Percentiles rank a stretch among this genome's conserved stretches.
Conservation (phyloP, 805 yeast genomes). For the Barnettozyma sucrosica region DNA sequence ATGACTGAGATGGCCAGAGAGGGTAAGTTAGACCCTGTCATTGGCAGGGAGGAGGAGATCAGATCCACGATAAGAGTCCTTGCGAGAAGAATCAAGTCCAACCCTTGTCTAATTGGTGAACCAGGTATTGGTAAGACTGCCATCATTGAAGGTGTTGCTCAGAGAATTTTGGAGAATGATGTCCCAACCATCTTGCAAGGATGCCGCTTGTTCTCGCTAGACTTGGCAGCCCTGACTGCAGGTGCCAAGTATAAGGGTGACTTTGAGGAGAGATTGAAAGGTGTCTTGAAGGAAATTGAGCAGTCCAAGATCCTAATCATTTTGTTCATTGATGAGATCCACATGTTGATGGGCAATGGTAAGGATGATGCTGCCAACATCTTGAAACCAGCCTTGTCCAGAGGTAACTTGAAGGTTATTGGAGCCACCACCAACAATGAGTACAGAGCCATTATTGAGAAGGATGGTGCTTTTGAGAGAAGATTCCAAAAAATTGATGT, state of each 20-base stretch:
- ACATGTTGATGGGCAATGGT: constrained; percentile 99
- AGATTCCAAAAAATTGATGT: constrained; percentile 97
- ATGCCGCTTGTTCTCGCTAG: constrained; percentile 80
- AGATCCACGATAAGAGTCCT: constrained; percentile 90
- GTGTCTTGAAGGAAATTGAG: constrained; percentile 91
- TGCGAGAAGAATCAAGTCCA: constrained; percentile 95
- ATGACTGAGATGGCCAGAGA: constrained; percentile 89
- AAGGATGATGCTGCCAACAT: constrained; percentile 95
- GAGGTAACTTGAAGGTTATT: constrained; percentile 93
- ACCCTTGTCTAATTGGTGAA: constrained; percentile 95
- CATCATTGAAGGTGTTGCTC: constrained; percentile 98
- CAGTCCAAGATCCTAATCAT: constrained; percentile 81
- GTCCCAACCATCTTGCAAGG: constrained; percentile 84
- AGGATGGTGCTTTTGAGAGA: constrained; percentile 98
- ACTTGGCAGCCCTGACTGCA: constrained; percentile 93
- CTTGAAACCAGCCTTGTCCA: constrained; percentile 93
- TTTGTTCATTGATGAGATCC: constrained; percentile 94
- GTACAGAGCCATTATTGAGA: constrained; percentile 86
- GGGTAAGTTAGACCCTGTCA: constrained; percentile 96
- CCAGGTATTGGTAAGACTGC: constrained; percentile 99
- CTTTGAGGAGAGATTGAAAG: constrained; percentile 95
- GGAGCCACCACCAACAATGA: constrained; percentile 98
- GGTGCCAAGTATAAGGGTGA: constrained; percentile 99
- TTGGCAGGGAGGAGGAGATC: constrained; percentile 98
- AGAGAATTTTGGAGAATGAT: constrained; percentile 91